A percentile compares a stretch with the other conserved stretches of the same genome.
These are phyloP conservation scores for Sisymbrium altissimum DNA, from an alignment of 345 rosid species.

Conservation along the genomic window DNA sequence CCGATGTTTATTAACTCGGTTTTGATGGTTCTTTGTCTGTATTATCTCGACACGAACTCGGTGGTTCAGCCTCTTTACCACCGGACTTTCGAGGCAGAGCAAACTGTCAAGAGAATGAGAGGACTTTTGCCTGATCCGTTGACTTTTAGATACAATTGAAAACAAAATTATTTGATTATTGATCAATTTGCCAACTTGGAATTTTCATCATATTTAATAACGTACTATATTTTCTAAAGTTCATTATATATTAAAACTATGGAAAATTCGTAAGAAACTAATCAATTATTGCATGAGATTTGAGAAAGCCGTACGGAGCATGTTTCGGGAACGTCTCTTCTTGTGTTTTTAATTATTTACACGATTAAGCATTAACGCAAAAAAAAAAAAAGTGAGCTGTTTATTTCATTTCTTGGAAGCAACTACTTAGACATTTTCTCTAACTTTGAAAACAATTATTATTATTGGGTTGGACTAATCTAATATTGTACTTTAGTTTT, in stretches of 20 bases:
- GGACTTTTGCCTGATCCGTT: slow-evolving; percentile 29
- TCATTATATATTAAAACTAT: not conserved
- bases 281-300: slow-evolving; percentile 24
- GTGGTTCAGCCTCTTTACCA: slow-evolving; percentile 48
- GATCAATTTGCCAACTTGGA: slow-evolving; percentile 21
- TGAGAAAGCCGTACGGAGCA: slow-evolving; percentile 33
- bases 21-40: slow-evolving; percentile 45
- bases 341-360: slow-evolving; percentile 10
- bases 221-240: not conserved
- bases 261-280: not conserved
- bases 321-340: slow-evolving; percentile 28
- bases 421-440: slow-evolving; percentile 26
- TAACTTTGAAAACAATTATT: slow-evolving; percentile 2
- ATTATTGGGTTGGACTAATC: not conserved
- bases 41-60: slow-evolving; percentile 47
- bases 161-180: not conserved
- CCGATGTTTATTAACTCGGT: slow-evolving; percentile 65
- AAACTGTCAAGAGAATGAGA: slow-evolving; percentile 29
- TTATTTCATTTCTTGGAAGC: slow-evolving; percentile 32
- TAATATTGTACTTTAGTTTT: not conserved
- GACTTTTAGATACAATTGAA: slow-evolving; percentile 26
- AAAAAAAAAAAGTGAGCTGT: slow-evolving; percentile 11
- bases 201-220: not conserved
- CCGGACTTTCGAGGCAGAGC: slow-evolving; percentile 29
- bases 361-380: slow-evolving; percentile 30